Evolutionary conservation across 495 filamentous ascomycete species (phyloP).

Genomic region (Penicillium arizonense): DNA sequence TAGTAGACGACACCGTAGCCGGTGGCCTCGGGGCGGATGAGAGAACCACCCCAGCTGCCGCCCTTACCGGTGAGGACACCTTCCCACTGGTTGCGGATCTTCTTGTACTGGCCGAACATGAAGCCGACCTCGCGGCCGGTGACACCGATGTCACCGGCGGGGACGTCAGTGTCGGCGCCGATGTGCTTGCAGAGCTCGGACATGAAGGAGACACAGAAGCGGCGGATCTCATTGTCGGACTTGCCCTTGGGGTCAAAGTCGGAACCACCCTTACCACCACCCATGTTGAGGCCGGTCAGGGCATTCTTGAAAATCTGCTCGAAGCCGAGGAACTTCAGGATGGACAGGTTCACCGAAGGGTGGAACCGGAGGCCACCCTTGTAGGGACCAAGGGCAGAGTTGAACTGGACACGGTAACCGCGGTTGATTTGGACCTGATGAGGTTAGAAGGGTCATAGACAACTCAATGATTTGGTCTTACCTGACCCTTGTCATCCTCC

Average conservation of each 20-base stretch:
- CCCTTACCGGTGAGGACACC: constrained; percentile 97
- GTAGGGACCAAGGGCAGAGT: constrained; percentile 96
- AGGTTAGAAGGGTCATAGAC: background rate
- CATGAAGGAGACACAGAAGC: constrained; percentile 98
- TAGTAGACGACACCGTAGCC: constrained; percentile 98
- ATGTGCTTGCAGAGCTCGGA: constrained; percentile 92
- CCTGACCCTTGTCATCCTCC: constrained; percentile 83
- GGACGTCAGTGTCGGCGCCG: constrained; percentile 91
- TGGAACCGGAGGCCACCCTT: constrained; percentile 98
- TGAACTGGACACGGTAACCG: constrained; percentile 98
- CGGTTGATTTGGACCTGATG: constrained; percentile 84
- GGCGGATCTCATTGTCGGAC: constrained; percentile 93
- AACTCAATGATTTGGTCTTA: constrained; percentile 8
- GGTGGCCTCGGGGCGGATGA: constrained; percentile 97
- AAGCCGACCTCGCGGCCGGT: constrained; percentile 91
- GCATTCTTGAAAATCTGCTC: constrained; percentile 99
- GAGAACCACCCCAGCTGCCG: constrained; percentile 82
- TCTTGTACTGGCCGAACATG: constrained; percentile 94
- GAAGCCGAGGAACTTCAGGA: constrained; percentile 97
- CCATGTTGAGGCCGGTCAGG: constrained; percentile 93
- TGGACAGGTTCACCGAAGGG: constrained; percentile 92
- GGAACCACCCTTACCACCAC: constrained; percentile 96
- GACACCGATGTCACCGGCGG: constrained; percentile 90
- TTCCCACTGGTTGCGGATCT: constrained; percentile 85
- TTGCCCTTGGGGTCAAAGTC: constrained; percentile 99